Evolutionary conservation across 371 early-diverging fungal genomes (phyloP).

Genomic region (Mucor racemosus): DNA sequence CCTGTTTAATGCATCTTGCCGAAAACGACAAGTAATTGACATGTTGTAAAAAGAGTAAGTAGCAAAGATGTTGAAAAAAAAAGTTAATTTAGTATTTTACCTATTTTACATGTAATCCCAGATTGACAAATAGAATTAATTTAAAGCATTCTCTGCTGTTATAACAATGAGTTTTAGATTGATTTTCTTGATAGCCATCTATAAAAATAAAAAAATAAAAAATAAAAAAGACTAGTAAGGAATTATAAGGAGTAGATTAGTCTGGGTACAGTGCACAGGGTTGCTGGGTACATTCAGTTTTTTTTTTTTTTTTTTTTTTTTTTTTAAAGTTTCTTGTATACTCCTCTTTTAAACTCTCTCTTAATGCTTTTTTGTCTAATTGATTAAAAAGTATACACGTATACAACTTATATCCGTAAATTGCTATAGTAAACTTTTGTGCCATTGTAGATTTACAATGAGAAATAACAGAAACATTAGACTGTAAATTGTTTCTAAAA

Average conservation of each 20-base stretch:
- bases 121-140: not conserved
- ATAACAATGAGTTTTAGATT: not conserved
- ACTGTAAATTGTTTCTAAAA: not conserved
- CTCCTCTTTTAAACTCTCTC: constrained; percentile 1
- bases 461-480: not conserved
- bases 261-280: not conserved
- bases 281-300: not conserved
- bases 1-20: not conserved
- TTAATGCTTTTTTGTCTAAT: constrained; percentile 2
- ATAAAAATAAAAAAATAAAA: not conserved
- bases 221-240: not conserved
- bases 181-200: not conserved
- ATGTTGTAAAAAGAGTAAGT: not conserved
- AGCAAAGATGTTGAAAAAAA: not conserved
- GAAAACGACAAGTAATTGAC: not conserved
- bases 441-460: not conserved
- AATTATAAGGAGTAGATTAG: not conserved
- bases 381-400: not conserved
- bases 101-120: not conserved
- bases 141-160: not conserved
- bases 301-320: not conserved
- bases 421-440: not conserved
- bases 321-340: not conserved
- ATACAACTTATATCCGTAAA: not conserved
- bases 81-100: not conserved